phyloP scores from a whole-genome alignment of 768 basidiomycete species.

The Sarcodon sp. region DNA sequence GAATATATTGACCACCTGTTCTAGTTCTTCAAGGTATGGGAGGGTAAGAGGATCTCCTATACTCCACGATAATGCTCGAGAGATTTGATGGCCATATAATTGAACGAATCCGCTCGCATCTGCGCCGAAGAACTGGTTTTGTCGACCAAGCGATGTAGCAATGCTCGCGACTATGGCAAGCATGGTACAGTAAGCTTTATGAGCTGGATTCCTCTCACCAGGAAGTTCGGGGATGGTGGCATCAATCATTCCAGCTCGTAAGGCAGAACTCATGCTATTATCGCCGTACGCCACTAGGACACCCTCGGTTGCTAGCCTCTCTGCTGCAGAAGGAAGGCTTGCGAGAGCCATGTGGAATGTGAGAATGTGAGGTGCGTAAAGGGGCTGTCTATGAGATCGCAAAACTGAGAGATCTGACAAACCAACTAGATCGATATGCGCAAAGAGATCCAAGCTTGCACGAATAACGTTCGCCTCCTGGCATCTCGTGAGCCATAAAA shows the following conservation, averaged over 20 bases:
- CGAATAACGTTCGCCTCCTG: slow-evolving; percentile 74
- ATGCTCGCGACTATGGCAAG: slow-evolving; percentile 68
- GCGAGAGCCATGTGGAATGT: slow-evolving; percentile 82
- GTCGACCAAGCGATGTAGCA: slow-evolving; percentile 44
- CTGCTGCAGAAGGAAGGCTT: slow-evolving; percentile 63
- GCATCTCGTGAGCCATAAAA: slow-evolving; percentile 68
- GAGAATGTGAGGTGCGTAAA: slow-evolving; percentile 70
- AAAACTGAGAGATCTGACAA: slow-evolving; percentile 53
- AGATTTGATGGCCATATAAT: slow-evolving; percentile 72
- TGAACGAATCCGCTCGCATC: slow-evolving; percentile 83
- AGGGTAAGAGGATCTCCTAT: slow-evolving; percentile 67
- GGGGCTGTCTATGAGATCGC: slow-evolving; percentile 45
- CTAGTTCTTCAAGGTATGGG: slow-evolving; percentile 71
- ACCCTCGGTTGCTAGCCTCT: slow-evolving; percentile 76
- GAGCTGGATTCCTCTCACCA: slow-evolving; percentile 66
- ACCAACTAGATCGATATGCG: slow-evolving; percentile 56
- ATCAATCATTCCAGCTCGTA: slow-evolving; percentile 64
- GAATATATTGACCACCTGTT: slow-evolving; percentile 69
- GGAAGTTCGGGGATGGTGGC: slow-evolving; percentile 56
- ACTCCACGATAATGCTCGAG: slow-evolving; percentile 69
- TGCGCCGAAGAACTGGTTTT: slow-evolving; percentile 68
- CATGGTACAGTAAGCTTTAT: slow-evolving; percentile 77
- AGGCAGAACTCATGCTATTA: slow-evolving; percentile 64
- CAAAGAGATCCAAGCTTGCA: slow-evolving; percentile 61
- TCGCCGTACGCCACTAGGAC: slow-evolving; percentile 73